Evolutionary conservation across 805 yeast genomes (phyloP).

Genomic region (Yarrowia sp.): DNA sequence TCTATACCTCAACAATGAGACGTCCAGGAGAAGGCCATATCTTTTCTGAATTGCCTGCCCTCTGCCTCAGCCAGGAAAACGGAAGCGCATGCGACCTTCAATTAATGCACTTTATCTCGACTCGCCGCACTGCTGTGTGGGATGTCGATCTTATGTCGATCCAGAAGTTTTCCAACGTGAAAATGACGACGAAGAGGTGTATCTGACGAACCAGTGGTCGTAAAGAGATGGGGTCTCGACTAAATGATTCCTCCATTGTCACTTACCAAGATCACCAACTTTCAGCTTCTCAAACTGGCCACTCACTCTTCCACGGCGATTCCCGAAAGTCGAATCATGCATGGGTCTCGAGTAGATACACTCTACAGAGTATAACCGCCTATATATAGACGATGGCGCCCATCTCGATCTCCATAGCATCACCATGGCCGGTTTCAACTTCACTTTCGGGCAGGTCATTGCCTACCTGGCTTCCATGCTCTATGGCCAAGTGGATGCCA

Average conservation of each 20-base stretch:
- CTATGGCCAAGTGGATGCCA: conserved; percentile 19
- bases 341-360: background rate
- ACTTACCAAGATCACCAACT: background rate
- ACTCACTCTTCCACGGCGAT: background rate
- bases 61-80: background rate
- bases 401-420: background rate
- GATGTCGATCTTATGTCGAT: background rate
- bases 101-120: background rate
- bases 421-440: conserved; percentile 3
- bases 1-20: no score
- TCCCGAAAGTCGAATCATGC: background rate
- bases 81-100: background rate
- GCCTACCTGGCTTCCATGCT: conserved; percentile 12
- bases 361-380: background rate
- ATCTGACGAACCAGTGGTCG: background rate
- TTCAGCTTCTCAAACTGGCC: background rate
- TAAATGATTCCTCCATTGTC: no score
- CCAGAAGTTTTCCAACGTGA: background rate
- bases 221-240: background rate
- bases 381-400: background rate
- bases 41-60: no score
- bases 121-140: conserved; percentile 1
- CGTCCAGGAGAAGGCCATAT: no score
- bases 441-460: conserved; percentile 11
- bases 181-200: background rate